A percentile compares a stretch with the other conserved stretches of the same genome.
Evolutionary conservation across 495 filamentous ascomycete genomes (phyloP).

Genomic region (Annulohypoxylon maeteangense): DNA sequence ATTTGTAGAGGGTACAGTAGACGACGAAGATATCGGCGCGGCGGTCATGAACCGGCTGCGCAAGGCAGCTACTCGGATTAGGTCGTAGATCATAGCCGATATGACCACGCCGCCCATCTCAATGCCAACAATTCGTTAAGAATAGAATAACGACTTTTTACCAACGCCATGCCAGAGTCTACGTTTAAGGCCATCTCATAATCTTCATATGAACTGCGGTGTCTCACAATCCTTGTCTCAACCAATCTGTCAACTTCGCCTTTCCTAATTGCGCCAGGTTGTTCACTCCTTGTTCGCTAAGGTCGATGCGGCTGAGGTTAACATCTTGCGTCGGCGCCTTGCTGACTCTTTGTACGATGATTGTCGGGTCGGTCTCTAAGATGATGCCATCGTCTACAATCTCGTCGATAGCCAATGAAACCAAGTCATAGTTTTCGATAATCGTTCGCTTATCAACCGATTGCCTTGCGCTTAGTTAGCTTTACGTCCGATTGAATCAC

Average conservation of each 20-base stretch:
- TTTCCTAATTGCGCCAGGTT: constrained; percentile 97
- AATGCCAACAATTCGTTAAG: constrained; percentile 36
- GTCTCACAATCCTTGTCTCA: constrained; percentile 78
- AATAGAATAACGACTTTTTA: constrained; percentile 46
- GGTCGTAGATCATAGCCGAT: constrained; percentile 47
- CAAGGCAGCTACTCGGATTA: constrained; percentile 79
- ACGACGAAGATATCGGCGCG: constrained; percentile 84
- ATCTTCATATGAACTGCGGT: constrained; percentile 11
- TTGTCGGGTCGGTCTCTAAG: constrained; percentile 92
- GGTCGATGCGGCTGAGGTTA: constrained; percentile 89
- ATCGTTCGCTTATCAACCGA: constrained; percentile 97
- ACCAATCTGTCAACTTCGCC: constrained; percentile 86
- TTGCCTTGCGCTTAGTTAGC: constrained; percentile 65
- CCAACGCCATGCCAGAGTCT: constrained; percentile 46
- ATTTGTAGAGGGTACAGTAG: constrained; percentile 88
- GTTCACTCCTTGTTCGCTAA: constrained; percentile 94
- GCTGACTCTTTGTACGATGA: constrained; percentile 90
- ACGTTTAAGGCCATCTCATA: constrained; percentile 28
- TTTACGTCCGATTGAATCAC: background rate
- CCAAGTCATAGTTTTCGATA: constrained; percentile 95
- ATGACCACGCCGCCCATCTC: constrained; percentile 20
- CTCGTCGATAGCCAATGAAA: constrained; percentile 93
- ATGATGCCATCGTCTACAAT: constrained; percentile 97
- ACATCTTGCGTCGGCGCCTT: constrained; percentile 92
- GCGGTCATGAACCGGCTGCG: constrained; percentile 96